Percentiles rank a stretch among this genome's conserved stretches.
Evolutionary conservation across 768 basidiomycete genomes (phyloP).

Genomic region (Rubroboletus pulcherrimus): DNA sequence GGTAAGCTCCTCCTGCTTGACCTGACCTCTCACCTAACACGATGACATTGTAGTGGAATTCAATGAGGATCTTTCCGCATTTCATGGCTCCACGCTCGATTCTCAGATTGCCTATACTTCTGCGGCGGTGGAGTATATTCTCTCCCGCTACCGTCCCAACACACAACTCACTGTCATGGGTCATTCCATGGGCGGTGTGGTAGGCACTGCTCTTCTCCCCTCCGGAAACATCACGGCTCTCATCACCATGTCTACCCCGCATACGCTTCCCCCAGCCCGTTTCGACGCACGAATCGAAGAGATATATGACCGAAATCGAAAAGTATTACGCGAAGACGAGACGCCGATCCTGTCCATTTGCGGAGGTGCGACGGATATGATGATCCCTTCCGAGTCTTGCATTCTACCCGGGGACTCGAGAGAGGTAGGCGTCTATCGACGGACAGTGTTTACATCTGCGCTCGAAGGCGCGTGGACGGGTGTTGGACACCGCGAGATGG

Average conservation of each 20-base stretch:
- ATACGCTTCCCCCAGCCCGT: constrained; percentile 81
- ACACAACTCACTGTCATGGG: constrained; percentile 77
- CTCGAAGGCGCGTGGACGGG: constrained; percentile 93
- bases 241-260: constrained; percentile 96
- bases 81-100: constrained; percentile 85
- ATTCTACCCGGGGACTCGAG: constrained; percentile 41
- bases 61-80: constrained; percentile 95
- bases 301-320: constrained; percentile 55
- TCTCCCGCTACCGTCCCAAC: constrained; percentile 64
- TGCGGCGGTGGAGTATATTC: constrained; percentile 69
- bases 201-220: constrained; percentile 76
- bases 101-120: constrained; percentile 76
- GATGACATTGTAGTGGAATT: constrained; percentile 60
- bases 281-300: constrained; percentile 77
- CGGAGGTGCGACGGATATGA: constrained; percentile 88
- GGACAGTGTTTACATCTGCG: constrained; percentile 78
- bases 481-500: constrained; percentile 93
- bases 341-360: constrained; percentile 81
- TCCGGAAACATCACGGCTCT: constrained; percentile 65
- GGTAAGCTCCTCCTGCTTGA: constrained; percentile 41
- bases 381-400: constrained; percentile 90
- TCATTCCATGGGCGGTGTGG: constrained; percentile 97
- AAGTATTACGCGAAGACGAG: constrained; percentile 39
- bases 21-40: background rate
- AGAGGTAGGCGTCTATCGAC: constrained; percentile 37